Conservation (phyloP, 306 rosid genomes). For the Prunus mume region DNA sequence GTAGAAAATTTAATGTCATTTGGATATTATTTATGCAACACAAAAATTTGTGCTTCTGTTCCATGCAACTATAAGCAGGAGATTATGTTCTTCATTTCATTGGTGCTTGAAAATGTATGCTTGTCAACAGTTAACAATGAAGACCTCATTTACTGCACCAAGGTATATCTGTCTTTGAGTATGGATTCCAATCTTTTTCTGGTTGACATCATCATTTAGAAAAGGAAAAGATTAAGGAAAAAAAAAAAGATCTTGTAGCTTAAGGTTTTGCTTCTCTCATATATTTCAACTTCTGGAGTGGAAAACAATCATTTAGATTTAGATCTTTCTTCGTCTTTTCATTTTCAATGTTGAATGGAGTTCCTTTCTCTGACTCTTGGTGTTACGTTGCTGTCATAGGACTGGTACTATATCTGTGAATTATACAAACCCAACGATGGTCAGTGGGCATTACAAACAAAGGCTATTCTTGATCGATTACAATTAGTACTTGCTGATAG, state of each 20-base stretch:
- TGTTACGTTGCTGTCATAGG: conserved; percentile 18
- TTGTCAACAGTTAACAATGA: conserved; percentile 30
- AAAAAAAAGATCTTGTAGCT: background rate
- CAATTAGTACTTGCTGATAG: conserved; percentile 35
- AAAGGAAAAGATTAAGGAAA: background rate
- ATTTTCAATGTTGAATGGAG: conserved; percentile 14
- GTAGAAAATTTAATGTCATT: background rate
- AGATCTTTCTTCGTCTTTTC: background rate
- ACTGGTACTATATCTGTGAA: conserved; percentile 31
- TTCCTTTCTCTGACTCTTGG: conserved; percentile 2
- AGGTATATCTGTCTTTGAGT: conserved; percentile 17
- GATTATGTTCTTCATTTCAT: conserved; percentile 32
- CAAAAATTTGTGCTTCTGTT: conserved; percentile 3
- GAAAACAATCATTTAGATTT: background rate
- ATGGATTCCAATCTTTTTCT: background rate
- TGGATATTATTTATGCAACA: background rate
- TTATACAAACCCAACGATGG: conserved; percentile 21
- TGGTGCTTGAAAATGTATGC: conserved; percentile 31
- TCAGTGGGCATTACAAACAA: conserved; percentile 35
- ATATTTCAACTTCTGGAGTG: background rate
- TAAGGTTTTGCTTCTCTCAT: conserved; percentile 10
- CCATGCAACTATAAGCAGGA: conserved; percentile 24
- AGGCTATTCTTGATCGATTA: conserved; percentile 32
- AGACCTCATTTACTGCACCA: conserved; percentile 38
- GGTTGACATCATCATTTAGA: background rate